Evolutionary conservation across 1,284 basidiomycete genomes (phyloP), one percentile per base, ranked within the genome.

Genomic region (Ceratobasidium sp.): DNA sequence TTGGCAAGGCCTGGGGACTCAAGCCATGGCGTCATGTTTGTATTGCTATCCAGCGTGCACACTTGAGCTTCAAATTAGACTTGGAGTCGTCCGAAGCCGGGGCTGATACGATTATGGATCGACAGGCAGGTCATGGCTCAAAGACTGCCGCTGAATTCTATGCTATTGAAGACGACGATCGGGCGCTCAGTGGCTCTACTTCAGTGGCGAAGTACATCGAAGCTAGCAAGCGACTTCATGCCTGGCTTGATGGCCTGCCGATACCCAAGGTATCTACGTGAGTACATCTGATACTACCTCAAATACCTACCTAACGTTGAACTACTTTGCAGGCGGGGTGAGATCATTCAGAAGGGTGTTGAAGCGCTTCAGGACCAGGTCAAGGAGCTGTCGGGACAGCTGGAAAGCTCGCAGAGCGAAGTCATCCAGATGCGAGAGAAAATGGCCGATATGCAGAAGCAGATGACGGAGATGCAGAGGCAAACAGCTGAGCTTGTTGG

Each of bases 1-100:
- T 61, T 19, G 57, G 57, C n/a, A 25, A 8, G 19, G 57, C 19
- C 7, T 40, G 32, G 34, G 34, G 34, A 5, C 17, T 40, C 34
- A n/a, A 61, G 19, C 34, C 32, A 17, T 61, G 57, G 57, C 57
- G 57, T 37, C 57, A 61, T n/a, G 34, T 61, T 61, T 40, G 57
- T 34, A 61, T 25, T 15, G 57, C 57, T 19, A 61, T 61, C 34
- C 57, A 61, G n/a, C 57, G 57, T 19, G 57, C 32, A 4, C 32
- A 40, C 19, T 34, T 61, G 19, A 6, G 29, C 22, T 37, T 25
- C 32, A 13, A 8, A 8, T 8, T 17, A 17, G 32, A 37, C 34
- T 9, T 4, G 15, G 34, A 17, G 8, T 54, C 51, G 7, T 22
- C 51, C 7, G 34, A 37, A 15, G n/a, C 8, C 4, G 32, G 19